Conservation (phyloP, 148 eudicot species). For the Chenopodium suecicum region DNA sequence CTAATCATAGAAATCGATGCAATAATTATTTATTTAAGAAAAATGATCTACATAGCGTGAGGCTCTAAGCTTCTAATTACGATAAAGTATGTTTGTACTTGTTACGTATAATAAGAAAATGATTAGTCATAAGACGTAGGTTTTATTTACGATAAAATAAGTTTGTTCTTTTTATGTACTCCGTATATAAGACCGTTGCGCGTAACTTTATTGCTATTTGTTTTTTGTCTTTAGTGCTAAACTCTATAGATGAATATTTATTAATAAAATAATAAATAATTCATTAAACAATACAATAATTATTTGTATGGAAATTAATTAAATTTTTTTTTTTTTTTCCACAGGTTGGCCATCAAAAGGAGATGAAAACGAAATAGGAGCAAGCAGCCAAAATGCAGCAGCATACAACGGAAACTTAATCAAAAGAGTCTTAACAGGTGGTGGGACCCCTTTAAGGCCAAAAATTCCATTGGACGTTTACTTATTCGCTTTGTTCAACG, state of each 20-base stretch:
- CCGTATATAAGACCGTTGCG: neutral
- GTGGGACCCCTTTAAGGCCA: conserved; percentile 76
- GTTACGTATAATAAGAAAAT: too few relatives aligned
- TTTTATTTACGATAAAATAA: too few relatives aligned
- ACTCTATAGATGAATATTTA: conserved; percentile 31
- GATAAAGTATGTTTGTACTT: too few relatives aligned
- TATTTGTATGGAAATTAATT: neutral
- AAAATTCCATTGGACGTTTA: conserved; percentile 51
- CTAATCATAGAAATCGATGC: too few relatives aligned
- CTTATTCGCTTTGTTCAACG: conserved; percentile 78
- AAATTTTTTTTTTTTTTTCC: too few relatives aligned
- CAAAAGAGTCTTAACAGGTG: conserved; percentile 51
- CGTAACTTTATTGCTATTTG: neutral
- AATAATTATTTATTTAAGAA: too few relatives aligned
- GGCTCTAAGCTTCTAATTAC: too few relatives aligned
- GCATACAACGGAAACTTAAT: conserved; percentile 80
- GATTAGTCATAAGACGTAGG: too few relatives aligned
- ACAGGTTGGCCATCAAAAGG: conserved; percentile 23
- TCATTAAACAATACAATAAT: too few relatives aligned
- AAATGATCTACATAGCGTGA: too few relatives aligned
- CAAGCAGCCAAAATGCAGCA: conserved; percentile 52
- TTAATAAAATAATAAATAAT: too few relatives aligned
- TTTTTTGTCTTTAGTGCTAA: neutral
- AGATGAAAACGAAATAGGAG: conserved; percentile 60
- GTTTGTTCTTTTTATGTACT: too few relatives aligned